phyloP scores from a whole-genome alignment of 2,329 filamentous ascomycete species.

The Ceratocystis harringtonii region DNA sequence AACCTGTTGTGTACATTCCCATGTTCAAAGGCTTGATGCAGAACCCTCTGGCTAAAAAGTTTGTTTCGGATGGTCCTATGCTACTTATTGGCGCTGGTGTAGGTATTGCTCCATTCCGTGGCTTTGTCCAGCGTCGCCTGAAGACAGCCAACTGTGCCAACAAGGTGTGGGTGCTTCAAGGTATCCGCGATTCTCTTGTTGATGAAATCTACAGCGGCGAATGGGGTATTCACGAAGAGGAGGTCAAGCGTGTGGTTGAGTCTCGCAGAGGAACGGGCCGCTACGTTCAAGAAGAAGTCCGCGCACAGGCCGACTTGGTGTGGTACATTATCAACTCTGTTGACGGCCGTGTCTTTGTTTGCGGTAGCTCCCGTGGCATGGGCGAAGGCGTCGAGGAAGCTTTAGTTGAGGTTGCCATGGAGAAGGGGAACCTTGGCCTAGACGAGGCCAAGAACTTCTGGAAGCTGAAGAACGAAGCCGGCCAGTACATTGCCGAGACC shows the following conservation, averaged over 20 bases:
- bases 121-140: conserved; percentile 85
- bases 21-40: conserved; percentile 99
- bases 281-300: conserved; percentile 94
- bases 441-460: conserved; percentile 80
- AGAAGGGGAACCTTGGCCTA: conserved; percentile 71
- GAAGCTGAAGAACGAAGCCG: conserved; percentile 77
- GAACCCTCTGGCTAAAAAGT: conserved; percentile 84
- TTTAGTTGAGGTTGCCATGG: conserved; percentile 78
- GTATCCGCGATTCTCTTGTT: conserved; percentile 80
- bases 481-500: conserved; percentile 85
- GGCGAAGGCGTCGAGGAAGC: conserved; percentile 87
- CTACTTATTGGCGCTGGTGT: conserved; percentile 92
- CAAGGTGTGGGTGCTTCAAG: conserved; percentile 94
- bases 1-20: conserved; percentile 50
- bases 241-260: conserved; percentile 70
- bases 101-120: conserved; percentile 91
- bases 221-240: conserved; percentile 82
- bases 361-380: conserved; percentile 91
- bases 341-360: conserved; percentile 94
- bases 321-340: conserved; percentile 95
- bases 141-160: conserved; percentile 94
- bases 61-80: conserved; percentile 91
- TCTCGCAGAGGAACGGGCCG: conserved; percentile 62
- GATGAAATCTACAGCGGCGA: conserved; percentile 96
- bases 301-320: conserved; percentile 82